These are phyloP conservation scores for Botryotinia globosa DNA, from an alignment of 2,329 filamentous ascomycete genomes.

Conservation along the genomic window DNA sequence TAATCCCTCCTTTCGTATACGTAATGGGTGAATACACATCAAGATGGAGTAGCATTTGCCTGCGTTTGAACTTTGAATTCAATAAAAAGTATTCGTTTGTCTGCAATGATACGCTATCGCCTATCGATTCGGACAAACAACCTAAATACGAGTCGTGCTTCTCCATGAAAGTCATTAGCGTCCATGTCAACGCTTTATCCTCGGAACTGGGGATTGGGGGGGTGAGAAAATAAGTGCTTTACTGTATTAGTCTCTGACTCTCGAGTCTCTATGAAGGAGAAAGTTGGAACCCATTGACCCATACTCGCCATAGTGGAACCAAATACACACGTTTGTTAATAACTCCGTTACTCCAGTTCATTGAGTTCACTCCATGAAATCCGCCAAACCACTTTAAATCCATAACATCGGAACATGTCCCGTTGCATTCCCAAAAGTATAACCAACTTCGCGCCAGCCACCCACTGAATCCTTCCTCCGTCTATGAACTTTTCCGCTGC, in stretches of 20 bases:
- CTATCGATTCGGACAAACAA: neutral
- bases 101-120: neutral
- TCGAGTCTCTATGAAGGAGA: neutral
- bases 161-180: slow-evolving; percentile 1
- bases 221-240: neutral
- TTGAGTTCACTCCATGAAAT: slow-evolving; percentile 9
- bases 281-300: neutral
- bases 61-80: neutral
- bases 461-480: slow-evolving; percentile 8
- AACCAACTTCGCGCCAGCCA: slow-evolving; percentile 15
- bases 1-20: neutral
- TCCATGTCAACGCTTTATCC: neutral
- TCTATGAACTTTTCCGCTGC: slow-evolving; percentile 20
- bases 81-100: neutral
- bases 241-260: too few species aligned
- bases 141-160: neutral
- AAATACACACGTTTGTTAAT: neutral
- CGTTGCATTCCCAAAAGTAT: neutral
- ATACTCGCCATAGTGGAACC: neutral
- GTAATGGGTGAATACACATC: neutral
- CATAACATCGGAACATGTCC: neutral
- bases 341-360: slow-evolving; percentile 3
- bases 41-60: neutral
- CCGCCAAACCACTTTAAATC: slow-evolving; percentile 10
- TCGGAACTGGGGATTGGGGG: slow-evolving; percentile 1